A percentile compares a stretch with the other conserved stretches of the same genome.
These are phyloP conservation scores for Salix viminalis DNA, from an alignment of 345 rosid species.

Conservation along the genomic window DNA sequence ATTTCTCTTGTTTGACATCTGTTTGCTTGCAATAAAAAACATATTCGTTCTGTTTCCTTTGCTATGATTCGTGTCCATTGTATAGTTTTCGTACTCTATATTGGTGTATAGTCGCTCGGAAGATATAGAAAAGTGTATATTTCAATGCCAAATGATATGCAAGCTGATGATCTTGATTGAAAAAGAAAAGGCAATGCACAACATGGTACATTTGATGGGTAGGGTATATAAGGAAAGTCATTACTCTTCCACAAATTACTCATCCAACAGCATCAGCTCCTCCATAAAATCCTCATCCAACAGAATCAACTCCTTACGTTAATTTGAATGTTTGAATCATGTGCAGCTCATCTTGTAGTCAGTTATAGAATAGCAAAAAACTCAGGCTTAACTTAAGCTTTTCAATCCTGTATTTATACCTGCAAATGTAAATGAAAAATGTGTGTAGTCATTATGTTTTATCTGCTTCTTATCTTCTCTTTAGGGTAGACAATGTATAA, in stretches of 20 bases:
- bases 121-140: constrained; percentile 9
- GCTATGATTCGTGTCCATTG: no score
- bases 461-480: neutral
- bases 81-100: neutral
- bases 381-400: neutral
- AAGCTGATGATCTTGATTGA: neutral
- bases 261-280: neutral
- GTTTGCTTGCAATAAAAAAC: no score
- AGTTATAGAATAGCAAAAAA: neutral
- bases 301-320: neutral
- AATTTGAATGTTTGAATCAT: no score
- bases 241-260: no score
- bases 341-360: neutral
- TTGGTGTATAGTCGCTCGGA: constrained; percentile 8
- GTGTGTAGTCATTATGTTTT: neutral
- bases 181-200: neutral
- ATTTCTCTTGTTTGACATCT: neutral
- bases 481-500: no score
- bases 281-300: neutral
- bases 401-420: neutral
- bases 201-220: no score
- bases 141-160: no score
- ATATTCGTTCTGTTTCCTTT: no score
- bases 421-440: neutral
- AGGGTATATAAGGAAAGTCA: neutral